These are phyloP conservation scores for Phialophora expanda DNA, from an alignment of 2,329 filamentous ascomycete genomes.

Conservation along the genomic window DNA sequence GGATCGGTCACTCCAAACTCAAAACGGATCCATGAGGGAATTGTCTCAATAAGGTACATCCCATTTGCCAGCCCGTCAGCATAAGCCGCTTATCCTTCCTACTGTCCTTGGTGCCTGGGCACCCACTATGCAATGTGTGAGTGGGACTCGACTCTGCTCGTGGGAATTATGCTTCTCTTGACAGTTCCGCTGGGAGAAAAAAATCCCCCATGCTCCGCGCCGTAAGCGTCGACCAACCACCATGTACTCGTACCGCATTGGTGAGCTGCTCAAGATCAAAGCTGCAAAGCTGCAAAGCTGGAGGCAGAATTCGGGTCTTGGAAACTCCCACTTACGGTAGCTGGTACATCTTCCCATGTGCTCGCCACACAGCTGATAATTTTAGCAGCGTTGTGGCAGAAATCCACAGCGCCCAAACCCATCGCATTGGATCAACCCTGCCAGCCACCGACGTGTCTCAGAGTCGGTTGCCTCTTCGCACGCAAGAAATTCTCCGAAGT, in stretches of 20 bases:
- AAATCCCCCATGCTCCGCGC: background rate
- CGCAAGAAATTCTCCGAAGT: slow-evolving; percentile 15
- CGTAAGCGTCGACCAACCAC: background rate
- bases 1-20: background rate
- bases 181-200: background rate
- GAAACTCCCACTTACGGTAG: background rate
- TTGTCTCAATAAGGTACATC: slow-evolving; percentile 4
- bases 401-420: background rate
- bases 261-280: background rate
- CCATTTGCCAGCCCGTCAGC: background rate
- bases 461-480: background rate
- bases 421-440: background rate
- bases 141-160: background rate
- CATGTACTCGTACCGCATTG: background rate
- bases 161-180: background rate
- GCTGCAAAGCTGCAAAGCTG: background rate
- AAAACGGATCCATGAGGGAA: background rate
- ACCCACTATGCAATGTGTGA: background rate
- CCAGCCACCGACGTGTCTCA: slow-evolving; percentile 17
- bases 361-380: slow-evolving; percentile 9
- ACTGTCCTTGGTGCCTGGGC: slow-evolving; percentile 7
- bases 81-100: slow-evolving; percentile 3
- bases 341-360: background rate
- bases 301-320: background rate
- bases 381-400: slow-evolving; percentile 4